Base-by-base conservation (phyloP, 2,329 filamentous ascomycete species). In the Paracorniculantispora psalliotae region DNA sequence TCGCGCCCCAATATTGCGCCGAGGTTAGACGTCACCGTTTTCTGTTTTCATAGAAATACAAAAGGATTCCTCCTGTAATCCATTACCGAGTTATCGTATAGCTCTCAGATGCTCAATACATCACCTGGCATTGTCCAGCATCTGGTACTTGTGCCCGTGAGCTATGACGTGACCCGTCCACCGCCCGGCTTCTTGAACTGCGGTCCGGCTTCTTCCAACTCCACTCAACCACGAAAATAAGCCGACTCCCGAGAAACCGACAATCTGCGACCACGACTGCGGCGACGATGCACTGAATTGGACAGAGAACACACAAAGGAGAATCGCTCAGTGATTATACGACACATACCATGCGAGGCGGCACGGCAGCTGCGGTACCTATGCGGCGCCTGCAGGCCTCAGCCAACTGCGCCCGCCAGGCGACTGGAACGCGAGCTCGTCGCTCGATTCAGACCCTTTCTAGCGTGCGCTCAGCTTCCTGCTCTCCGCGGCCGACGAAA, bases 331-430 rank as follows among this genome's bases (percentile, higher is more conserved):
- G 23, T 1, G 25, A 30, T 21, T 21, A 30, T 48, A n/a, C 23
- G 37, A 41, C 26, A 30, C 54, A 35, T 37, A 61, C 12, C 7
- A 66, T 66, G 64, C 64, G 62, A 61, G 58, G 61, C 48, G 53
- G 61, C 54, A 60, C 59, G 21, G 48, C 51, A 33, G 58, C 59
- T 37, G 57, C 53, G 33, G 58, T 50, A 37, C 61, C 61, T 25
- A 30, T 62, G 60, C 61, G 63, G 33, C 65, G 59, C 51, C 50
- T 66, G 26, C 61, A 62, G 44, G 59, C 58, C 53, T 50, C 52
- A 60, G 59, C 59, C 48, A 56, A 26, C 35, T 59, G 41, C 25
- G 53, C 53, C 46, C 30, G 52, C 47, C 41, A 53, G 21, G 39
- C 52, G 43, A n/a, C 15, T 15, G 33, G 25, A 25, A 44, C 41